Conservation (phyloP, 2,329 filamentous ascomycete species). For the Neonectria magnoliae region DNA sequence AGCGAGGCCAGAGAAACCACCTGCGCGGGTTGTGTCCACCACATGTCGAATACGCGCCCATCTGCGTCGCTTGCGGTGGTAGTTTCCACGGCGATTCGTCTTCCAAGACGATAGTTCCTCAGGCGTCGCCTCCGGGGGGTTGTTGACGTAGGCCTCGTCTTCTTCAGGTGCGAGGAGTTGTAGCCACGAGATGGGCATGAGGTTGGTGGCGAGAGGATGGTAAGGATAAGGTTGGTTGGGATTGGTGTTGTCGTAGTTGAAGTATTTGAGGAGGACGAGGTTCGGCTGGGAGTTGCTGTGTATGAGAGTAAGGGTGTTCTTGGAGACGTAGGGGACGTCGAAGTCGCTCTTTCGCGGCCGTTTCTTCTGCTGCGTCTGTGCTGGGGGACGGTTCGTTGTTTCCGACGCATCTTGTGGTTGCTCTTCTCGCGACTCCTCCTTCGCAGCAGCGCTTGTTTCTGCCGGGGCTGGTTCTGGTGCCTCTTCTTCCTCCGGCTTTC, state of each 20-base stretch:
- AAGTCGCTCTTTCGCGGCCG: conserved; percentile 57
- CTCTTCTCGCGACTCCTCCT: conserved; percentile 17
- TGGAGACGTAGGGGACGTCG: conserved; percentile 72
- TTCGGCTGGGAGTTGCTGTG: conserved; percentile 89
- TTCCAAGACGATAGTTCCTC: conserved; percentile 77
- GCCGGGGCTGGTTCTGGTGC: not conserved
- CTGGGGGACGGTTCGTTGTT: conserved; percentile 13
- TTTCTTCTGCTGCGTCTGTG: conserved; percentile 37
- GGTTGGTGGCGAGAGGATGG: conserved; percentile 84
- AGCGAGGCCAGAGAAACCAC: conserved; percentile 84
- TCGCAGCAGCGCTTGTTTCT: conserved; percentile 1
- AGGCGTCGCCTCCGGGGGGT: conserved; percentile 68
- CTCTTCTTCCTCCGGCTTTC: conserved; percentile 44
- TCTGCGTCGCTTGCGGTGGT: conserved; percentile 87
- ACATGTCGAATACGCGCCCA: conserved; percentile 79
- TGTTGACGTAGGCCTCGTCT: conserved; percentile 77
- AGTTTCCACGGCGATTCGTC: conserved; percentile 81
- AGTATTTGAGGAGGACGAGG: conserved; percentile 87
- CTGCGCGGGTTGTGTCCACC: conserved; percentile 77
- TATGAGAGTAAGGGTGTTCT: conserved; percentile 82
- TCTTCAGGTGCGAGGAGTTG: conserved; percentile 82
- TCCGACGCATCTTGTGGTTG: conserved; percentile 22
- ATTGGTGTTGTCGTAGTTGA: conserved; percentile 79
- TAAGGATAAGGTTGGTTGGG: conserved; percentile 65
- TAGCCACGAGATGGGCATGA: conserved; percentile 90